Conservation (phyloP, 495 filamentous ascomycete species). For the Lentithecium fluviatile region DNA sequence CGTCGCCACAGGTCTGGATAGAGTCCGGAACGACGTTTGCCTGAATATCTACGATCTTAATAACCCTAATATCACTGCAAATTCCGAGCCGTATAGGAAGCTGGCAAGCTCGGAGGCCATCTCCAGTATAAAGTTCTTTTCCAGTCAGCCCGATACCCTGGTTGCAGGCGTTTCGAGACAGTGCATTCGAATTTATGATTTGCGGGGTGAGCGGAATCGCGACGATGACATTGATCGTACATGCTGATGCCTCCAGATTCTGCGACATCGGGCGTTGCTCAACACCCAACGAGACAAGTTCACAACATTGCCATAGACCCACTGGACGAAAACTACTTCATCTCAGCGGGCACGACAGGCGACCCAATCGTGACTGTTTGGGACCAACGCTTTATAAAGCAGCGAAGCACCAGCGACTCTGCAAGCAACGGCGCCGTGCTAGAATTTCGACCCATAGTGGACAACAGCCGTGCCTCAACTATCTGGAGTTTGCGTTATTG, state of each 20-base stretch:
- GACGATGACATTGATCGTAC: background rate
- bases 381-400: constrained; percentile 73
- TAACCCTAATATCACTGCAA: constrained; percentile 49
- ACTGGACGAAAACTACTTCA: constrained; percentile 89
- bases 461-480: constrained; percentile 49
- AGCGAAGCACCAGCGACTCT: constrained; percentile 44
- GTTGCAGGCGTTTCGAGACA: constrained; percentile 82
- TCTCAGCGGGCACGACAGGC: constrained; percentile 71
- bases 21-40: constrained; percentile 88
- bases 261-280: constrained; percentile 44
- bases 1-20: constrained; percentile 84
- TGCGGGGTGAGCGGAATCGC: constrained; percentile 61
- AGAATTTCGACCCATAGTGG: constrained; percentile 64
- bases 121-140: constrained; percentile 87
- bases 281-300: constrained; percentile 77
- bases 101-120: constrained; percentile 83
- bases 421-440: constrained; percentile 55
- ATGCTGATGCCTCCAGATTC: constrained; percentile 27
- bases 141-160: constrained; percentile 76
- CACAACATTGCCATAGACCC: constrained; percentile 90
- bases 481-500: constrained; percentile 83
- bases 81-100: constrained; percentile 63
- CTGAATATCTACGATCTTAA: constrained; percentile 92
- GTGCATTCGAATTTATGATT: constrained; percentile 83
- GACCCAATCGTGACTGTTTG: constrained; percentile 77